Evolutionary conservation across 805 yeast species (phyloP).

Genomic region (Ogataea paraovalis): DNA sequence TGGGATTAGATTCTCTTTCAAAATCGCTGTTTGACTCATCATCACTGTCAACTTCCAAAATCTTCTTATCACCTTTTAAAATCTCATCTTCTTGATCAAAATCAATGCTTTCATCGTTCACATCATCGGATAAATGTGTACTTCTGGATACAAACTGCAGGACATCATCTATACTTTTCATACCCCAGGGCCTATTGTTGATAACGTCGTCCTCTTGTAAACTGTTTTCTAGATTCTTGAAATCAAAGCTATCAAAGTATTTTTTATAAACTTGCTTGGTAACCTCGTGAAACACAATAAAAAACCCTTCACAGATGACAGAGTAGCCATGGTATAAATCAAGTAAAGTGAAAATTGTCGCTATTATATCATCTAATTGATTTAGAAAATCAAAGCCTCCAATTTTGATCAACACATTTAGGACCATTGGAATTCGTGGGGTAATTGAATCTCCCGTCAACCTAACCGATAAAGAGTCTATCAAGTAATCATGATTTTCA

Average conservation of each 20-base stretch:
- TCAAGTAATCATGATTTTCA: conserved; percentile 73
- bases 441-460: conserved; percentile 68
- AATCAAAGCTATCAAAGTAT: conserved; percentile 32
- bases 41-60: conserved; percentile 29
- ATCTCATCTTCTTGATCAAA: conserved; percentile 5
- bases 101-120: conserved; percentile 11
- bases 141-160: conserved; percentile 39
- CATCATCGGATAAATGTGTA: conserved; percentile 23
- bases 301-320: conserved; percentile 66
- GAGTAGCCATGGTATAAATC: conserved; percentile 86
- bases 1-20: conserved; percentile 26
- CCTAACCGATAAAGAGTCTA: conserved; percentile 71
- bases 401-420: conserved; percentile 63
- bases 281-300: conserved; percentile 62
- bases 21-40: conserved; percentile 34
- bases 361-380: conserved; percentile 66
- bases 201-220: conserved; percentile 23
- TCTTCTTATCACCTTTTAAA: conserved; percentile 16
- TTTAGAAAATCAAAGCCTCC: conserved; percentile 64
- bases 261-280: conserved; percentile 41
- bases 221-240: conserved; percentile 14
- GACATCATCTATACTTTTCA: conserved; percentile 41
- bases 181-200: conserved; percentile 57
- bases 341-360: conserved; percentile 65
- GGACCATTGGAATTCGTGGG: conserved; percentile 67